These are phyloP conservation scores for Phytophthora podocarpi DNA, from an alignment of 352 stramenopile species.

Conservation along the genomic window DNA sequence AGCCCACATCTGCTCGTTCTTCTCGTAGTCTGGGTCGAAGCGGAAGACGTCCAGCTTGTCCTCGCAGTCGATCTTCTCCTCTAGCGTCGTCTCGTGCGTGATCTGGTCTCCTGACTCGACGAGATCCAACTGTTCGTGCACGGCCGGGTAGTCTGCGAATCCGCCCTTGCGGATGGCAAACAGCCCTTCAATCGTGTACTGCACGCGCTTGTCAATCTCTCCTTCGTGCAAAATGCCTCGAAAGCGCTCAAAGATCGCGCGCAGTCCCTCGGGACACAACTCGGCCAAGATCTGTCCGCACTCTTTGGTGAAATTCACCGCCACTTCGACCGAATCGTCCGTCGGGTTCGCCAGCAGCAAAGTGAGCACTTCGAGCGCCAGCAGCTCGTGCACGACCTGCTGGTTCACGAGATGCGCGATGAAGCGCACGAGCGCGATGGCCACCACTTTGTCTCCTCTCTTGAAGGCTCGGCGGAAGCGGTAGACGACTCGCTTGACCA, in stretches of 20 bases:
- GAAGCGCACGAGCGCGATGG: slow-evolving; percentile 95
- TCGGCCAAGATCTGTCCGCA: slow-evolving; percentile 91
- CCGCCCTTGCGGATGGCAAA: slow-evolving; percentile 96
- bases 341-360: slow-evolving; percentile 97
- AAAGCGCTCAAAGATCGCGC: slow-evolving; percentile 98
- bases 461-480: slow-evolving; percentile 96
- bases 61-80: slow-evolving; percentile 96
- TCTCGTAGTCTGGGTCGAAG: slow-evolving; percentile 94
- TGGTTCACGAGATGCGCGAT: slow-evolving; percentile 99
- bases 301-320: slow-evolving; percentile 97
- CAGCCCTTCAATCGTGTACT: slow-evolving; percentile 98
- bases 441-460: slow-evolving; percentile 95
- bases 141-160: slow-evolving; percentile 95
- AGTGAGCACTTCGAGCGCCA: slow-evolving; percentile 97
- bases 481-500: slow-evolving; percentile 94
- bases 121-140: slow-evolving; percentile 96
- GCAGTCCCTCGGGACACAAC: slow-evolving; percentile 89
- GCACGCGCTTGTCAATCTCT: slow-evolving; percentile 96
- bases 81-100: slow-evolving; percentile 96
- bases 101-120: slow-evolving; percentile 99
- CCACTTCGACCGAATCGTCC: slow-evolving; percentile 98
- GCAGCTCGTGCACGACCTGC: slow-evolving; percentile 96
- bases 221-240: slow-evolving; percentile 97
- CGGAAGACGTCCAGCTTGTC: slow-evolving; percentile 97
- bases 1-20: slow-evolving; percentile 97